A percentile compares a stretch with the other conserved stretches of the same genome.
Conservation (phyloP, 139 green algal genomes). For the Coelastrella sp. region DNA sequence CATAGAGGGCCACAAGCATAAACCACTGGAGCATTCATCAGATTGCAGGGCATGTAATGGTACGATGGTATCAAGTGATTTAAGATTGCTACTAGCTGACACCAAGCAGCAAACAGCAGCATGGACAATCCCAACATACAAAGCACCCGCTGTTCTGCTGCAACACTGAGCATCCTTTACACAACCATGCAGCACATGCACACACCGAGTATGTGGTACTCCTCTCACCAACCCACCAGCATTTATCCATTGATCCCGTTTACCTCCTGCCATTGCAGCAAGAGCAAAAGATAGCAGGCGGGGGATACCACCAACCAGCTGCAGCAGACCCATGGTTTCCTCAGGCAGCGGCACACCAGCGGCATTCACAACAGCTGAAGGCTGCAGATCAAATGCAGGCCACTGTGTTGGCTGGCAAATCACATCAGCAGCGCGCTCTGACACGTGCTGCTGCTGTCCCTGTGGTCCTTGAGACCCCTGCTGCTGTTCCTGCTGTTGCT, state of each 20-base stretch:
- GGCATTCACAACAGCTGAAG: neutral
- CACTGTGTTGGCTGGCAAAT: neutral
- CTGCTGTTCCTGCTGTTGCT: neutral
- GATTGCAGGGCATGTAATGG: neutral
- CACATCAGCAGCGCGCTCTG: neutral
- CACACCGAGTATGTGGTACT: neutral
- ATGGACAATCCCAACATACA: neutral
- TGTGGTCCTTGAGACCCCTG: neutral
- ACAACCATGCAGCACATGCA: slow-evolving; percentile 3
- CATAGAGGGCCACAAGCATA: slow-evolving; percentile 5
- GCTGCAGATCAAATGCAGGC: neutral
- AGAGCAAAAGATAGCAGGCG: neutral
- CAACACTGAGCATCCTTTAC: neutral
- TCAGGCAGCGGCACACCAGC: neutral
- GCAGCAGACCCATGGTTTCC: neutral
- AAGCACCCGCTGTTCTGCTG: neutral
- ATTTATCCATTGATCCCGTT: neutral
- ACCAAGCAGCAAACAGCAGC: slow-evolving; percentile 7
- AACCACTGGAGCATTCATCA: neutral
- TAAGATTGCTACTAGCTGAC: neutral
- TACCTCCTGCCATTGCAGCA: neutral
- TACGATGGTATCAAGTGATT: neutral
- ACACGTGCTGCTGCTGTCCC: neutral
- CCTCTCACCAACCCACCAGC: slow-evolving; percentile 3
- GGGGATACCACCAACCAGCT: neutral